These are phyloP conservation scores for Chlamydomonas reinhardtii DNA, from an alignment of 163 green algal genomes.

Conservation along the genomic window DNA sequence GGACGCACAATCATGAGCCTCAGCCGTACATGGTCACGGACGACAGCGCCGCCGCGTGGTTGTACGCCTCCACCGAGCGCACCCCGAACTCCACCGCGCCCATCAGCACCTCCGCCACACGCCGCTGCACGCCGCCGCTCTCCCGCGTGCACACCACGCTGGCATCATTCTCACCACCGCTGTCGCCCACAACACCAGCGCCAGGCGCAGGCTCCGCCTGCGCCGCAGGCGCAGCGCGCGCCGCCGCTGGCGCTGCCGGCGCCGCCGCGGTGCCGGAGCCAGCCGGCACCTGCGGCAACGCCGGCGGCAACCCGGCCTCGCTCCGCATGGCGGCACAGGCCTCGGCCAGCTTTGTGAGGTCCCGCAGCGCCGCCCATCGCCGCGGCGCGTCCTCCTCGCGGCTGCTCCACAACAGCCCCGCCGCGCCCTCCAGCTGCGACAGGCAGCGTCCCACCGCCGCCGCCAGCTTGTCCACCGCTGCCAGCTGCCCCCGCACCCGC, in stretches of 20 bases:
- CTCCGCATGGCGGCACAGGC: conserved; percentile 5
- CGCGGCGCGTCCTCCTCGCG: conserved; percentile 28
- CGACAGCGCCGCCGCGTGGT: conserved; percentile 19
- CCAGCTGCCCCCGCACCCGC: conserved; percentile 29
- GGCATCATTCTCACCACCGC: conserved; percentile 8
- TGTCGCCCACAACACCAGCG: not conserved
- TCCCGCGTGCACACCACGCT: conserved; percentile 35
- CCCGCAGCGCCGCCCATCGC: conserved; percentile 22
- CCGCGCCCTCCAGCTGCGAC: conserved; percentile 1
- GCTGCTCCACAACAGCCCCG: conserved; percentile 34
- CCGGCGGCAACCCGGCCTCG: conserved; percentile 28
- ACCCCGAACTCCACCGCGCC: conserved; percentile 36
- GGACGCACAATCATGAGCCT: too few relatives aligned
- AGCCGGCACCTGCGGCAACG: not conserved
- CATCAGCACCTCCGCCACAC: conserved; percentile 42
- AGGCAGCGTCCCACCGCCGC: not conserved
- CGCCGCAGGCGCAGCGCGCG: too few relatives aligned
- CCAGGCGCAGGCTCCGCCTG: too few relatives aligned
- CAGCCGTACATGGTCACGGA: not conserved
- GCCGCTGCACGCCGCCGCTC: conserved; percentile 36
- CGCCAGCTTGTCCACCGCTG: conserved; percentile 29
- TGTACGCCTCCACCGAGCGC: conserved; percentile 41
- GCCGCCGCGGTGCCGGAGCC: not conserved
- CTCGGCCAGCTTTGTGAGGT: conserved; percentile 4
- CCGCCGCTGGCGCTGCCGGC: too few relatives aligned